These are phyloP conservation scores for Hypoxylon sp. DNA, from an alignment of 2,329 filamentous ascomycete species.

Conservation along the genomic window DNA sequence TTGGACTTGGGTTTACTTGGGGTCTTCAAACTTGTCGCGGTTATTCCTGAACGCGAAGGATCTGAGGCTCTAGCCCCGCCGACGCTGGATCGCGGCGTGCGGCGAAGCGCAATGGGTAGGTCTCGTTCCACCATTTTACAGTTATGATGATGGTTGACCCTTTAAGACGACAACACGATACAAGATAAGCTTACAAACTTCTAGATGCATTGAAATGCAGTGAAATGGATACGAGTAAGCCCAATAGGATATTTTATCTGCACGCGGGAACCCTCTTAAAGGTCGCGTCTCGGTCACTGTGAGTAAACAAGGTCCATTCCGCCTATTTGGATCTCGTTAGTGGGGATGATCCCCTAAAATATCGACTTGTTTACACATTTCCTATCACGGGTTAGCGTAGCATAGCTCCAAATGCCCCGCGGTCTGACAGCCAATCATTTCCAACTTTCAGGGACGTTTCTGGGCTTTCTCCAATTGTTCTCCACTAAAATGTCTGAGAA, in stretches of 20 bases:
- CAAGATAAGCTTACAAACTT: conserved; percentile 31
- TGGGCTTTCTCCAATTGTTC: conserved; percentile 23
- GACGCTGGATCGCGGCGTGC: conserved; percentile 63
- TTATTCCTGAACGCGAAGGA: conserved; percentile 41
- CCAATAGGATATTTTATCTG: conserved; percentile 40
- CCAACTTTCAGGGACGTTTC: conserved; percentile 5
- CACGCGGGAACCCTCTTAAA: conserved; percentile 28
- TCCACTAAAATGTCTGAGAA: conserved; percentile 7
- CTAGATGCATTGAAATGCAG: conserved; percentile 29
- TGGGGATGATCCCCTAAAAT: conserved; percentile 39
- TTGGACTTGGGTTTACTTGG: conserved; percentile 56
- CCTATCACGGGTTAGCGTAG: conserved; percentile 58
- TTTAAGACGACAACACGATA: conserved; percentile 15
- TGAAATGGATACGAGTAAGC: conserved; percentile 20
- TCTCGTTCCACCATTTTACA: conserved; percentile 52
- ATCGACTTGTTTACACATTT: conserved; percentile 63
- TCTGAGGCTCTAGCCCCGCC: conserved; percentile 39
- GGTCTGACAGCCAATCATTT: conserved; percentile 48
- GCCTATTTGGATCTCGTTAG: conserved; percentile 29
- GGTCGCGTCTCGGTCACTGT: conserved; percentile 42
- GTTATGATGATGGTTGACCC: conserved; percentile 10
- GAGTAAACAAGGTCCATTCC: conserved; percentile 37
- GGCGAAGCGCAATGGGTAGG: conserved; percentile 70
- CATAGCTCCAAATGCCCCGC: conserved; percentile 38
- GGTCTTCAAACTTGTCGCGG: conserved; percentile 46